Conservation (phyloP, 2,329 filamentous ascomycete genomes). For the Curvularia lunata region DNA sequence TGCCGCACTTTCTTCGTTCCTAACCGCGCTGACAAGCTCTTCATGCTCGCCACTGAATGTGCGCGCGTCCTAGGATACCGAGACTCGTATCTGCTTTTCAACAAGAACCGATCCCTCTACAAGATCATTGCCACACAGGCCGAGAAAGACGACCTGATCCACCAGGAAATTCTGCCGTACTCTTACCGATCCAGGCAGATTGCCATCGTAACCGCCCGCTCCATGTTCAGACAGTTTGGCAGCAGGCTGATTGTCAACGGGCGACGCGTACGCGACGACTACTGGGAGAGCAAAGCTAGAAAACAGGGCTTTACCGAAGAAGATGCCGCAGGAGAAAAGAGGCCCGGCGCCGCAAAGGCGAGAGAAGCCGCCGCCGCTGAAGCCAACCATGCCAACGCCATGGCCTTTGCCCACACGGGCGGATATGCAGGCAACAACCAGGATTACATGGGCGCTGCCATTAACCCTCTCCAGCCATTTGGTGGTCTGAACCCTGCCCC, state of each 20-base stretch:
- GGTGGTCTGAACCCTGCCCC: slow-evolving; percentile 69
- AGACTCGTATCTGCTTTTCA: slow-evolving; percentile 97
- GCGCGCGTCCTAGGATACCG: slow-evolving; percentile 91
- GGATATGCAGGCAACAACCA: slow-evolving; percentile 43
- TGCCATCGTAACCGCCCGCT: slow-evolving; percentile 94
- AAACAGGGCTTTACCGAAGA: slow-evolving; percentile 99
- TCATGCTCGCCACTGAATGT: slow-evolving; percentile 98
- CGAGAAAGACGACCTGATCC: slow-evolving; percentile 95
- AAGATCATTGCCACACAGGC: slow-evolving; percentile 97
- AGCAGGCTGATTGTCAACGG: slow-evolving; percentile 91
- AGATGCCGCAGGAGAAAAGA: slow-evolving; percentile 93
- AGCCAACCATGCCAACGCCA: slow-evolving; percentile 61
- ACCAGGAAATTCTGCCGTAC: slow-evolving; percentile 94
- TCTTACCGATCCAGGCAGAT: slow-evolving; percentile 98
- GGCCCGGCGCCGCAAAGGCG: slow-evolving; percentile 88
- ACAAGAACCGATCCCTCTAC: slow-evolving; percentile 94
- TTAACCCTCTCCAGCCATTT: slow-evolving; percentile 52
- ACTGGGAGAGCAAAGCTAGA: slow-evolving; percentile 96
- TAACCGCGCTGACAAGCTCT: slow-evolving; percentile 88
- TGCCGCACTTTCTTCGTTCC: slow-evolving; percentile 94
- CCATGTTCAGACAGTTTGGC: slow-evolving; percentile 98
- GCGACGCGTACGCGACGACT: slow-evolving; percentile 91
- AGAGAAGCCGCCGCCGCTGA: slow-evolving; percentile 79
- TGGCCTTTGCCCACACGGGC: slow-evolving; percentile 41
- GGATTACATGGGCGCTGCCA: slow-evolving; percentile 40